Evolutionary conservation across 345 rosid species (phyloP), one percentile per base, ranked within the genome.

Genomic region (Melaleuca alternifolia): DNA sequence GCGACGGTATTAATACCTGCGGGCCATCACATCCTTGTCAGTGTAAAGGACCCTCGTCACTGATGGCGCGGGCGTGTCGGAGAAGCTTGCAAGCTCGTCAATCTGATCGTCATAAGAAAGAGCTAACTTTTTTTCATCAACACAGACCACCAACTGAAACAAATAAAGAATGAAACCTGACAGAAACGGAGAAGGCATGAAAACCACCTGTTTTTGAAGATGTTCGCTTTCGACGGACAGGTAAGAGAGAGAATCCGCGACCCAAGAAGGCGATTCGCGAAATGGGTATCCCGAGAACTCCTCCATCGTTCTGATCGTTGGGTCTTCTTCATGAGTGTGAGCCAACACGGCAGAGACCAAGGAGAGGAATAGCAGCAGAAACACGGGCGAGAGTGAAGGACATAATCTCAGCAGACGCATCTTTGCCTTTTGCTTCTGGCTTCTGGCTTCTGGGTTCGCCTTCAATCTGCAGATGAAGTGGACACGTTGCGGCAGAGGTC

Each of bases 211-310:
- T 61, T 92, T 92, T 82, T 91, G 95, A 4, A 97, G 92, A 86
- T 84, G 89, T 65, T 89, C 92, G 87, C 91, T 81, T 84, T 94
- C 95, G 54, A 95, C 95, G 11, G 91, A 89, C 14, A 96, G 93
- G 84, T 95, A 90, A 87, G 94, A 89, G 90, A 88, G 91, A 26
- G 92, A 89, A 86, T 71, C 83, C 52, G 87, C 14, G 41, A 71
- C 59, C 30, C 85, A 87, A 65, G 91, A 86, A 84, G 83, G 90
- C 85, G 93, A 89, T 88, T 94, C 97, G 84, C 90, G 93, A 87
- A 96, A 83, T 44, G 96, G 94, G 92, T 95, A 95, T 13, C 99
- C 99, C 8, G 99, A 94, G 91, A 96, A 96, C 71, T 92, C 98
- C 86, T 95, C 95, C 98, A 95, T 94, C 50, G 95, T 95, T 91